Evolutionary conservation across 2,329 filamentous ascomycete genomes (phyloP), one percentile per base, ranked within the genome.

Genomic region (Basipetospora chlamydospora): DNA sequence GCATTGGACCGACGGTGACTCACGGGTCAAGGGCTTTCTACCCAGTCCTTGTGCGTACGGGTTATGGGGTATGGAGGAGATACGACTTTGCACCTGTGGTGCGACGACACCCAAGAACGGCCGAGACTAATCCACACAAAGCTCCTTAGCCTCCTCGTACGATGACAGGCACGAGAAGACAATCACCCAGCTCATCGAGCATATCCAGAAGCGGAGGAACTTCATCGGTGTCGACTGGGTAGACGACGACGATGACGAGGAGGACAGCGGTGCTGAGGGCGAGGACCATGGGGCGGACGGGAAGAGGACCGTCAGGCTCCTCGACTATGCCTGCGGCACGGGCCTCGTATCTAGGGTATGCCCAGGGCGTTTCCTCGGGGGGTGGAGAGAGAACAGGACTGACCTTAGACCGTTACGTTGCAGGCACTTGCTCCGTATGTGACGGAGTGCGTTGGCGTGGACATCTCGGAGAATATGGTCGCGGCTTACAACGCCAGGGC

Each of bases 301-400:
- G 34, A 44, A 41, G 33, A 58, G 46, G 47, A 49, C 46, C 39
- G 60, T 73, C 28, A 66, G 67, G 31, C 55, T 84, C 15, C 60
- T 86, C 2, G 81, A 87, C 51, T 87, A 86, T 54, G 81, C 81
- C 12, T 86, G 80, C 49, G 81, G 81, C 7, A 77, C 77, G 5
- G 79, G 79, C 2, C 55, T 72, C 38, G 61, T 82, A 43, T 78
- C 77, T 10, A 64, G 68, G 52, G 77, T 80, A 50, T 45, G 64
- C 56, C 15, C 15, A 21, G 28, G n/a, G n/a, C n/a, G 15, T 15
- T n/a, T n/a, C n/a, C n/a, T n/a, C n/a, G n/a, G n/a, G n/a, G n/a
- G n/a, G n/a, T n/a, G n/a, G n/a, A n/a, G n/a, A n/a, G n/a, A n/a
- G n/a, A n/a, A n/a, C n/a, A n/a, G n/a, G n/a, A 3, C 9, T 12